These are phyloP conservation scores for Hondaea fermentalgiana DNA, from an alignment of 108 stramenopile genomes.

Conservation along the genomic window DNA sequence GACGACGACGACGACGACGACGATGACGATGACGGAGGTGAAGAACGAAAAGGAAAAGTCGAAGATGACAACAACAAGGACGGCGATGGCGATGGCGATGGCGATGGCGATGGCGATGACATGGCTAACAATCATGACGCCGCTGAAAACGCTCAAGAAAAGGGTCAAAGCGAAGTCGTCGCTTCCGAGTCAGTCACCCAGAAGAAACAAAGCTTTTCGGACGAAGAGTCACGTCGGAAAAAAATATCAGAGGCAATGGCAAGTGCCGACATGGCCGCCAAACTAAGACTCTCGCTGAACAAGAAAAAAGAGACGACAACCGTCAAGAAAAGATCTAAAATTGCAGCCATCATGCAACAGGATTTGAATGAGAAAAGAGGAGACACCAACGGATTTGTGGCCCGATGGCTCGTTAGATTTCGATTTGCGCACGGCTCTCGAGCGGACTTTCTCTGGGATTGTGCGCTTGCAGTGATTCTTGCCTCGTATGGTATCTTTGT, in stretches of 20 bases:
- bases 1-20: background rate
- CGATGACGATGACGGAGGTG: background rate
- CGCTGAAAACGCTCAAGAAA: too few species aligned
- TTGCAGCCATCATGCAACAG: background rate
- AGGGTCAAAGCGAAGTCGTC: too few species aligned
- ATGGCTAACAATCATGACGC: too few species aligned
- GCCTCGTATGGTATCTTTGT: background rate
- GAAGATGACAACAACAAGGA: background rate
- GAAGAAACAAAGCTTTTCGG: too few species aligned
- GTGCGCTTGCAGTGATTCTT: background rate
- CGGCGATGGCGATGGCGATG: too few species aligned
- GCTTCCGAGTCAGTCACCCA: too few species aligned
- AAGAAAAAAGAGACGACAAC: background rate
- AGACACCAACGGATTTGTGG: background rate
- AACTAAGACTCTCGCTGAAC: background rate
- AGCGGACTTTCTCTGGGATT: background rate
- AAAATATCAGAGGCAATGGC: background rate
- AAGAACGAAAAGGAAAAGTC: background rate
- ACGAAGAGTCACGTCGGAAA: too few species aligned
- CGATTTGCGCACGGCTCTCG: background rate
- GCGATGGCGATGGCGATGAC: too few species aligned
- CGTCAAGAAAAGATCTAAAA: background rate
- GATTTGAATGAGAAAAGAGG: background rate
- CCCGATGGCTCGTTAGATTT: background rate
- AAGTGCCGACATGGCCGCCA: background rate